Percentiles rank a stretch among this genome's conserved stretches.
Conservation (phyloP, 2,329 filamentous ascomycete genomes). For the Beauveria sp. region DNA sequence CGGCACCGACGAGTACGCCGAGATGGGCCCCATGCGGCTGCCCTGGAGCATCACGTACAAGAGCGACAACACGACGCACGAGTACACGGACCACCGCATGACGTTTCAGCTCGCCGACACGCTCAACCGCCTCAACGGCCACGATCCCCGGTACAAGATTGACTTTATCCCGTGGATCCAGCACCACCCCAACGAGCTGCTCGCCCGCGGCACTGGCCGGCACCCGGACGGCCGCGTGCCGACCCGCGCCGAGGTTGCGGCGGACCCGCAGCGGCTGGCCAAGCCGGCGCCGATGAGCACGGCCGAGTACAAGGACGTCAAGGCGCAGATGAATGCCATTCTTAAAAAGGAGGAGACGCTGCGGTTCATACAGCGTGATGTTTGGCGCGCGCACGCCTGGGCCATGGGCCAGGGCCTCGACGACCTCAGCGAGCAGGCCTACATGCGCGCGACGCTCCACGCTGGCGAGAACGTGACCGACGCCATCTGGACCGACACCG, state of each 20-base stretch:
- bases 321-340: constrained; percentile 16
- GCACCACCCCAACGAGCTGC: constrained; percentile 22
- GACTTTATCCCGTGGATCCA: constrained; percentile 36
- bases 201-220: constrained; percentile 13
- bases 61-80: constrained; percentile 32
- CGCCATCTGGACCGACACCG: constrained; percentile 21
- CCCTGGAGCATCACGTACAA: constrained; percentile 31
- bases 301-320: constrained; percentile 18
- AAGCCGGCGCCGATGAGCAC: constrained; percentile 5
- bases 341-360: constrained; percentile 14
- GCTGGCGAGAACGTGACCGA: constrained; percentile 30
- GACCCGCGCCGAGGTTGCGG: constrained; percentile 18
- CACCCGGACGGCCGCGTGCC: constrained; percentile 22
- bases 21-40: constrained; percentile 39
- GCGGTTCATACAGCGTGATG: constrained; percentile 11
- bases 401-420: constrained; percentile 22
- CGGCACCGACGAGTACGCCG: constrained; percentile 24
- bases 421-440: constrained; percentile 23
- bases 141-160: constrained; percentile 24
- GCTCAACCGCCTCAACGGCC: constrained; percentile 32
- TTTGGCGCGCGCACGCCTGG: constrained; percentile 24
- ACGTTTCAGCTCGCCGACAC: constrained; percentile 33
- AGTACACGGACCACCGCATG: constrained; percentile 34
- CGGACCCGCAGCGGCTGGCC: constrained; percentile 14
- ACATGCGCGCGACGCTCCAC: constrained; percentile 26